Evolutionary conservation across 2,329 filamentous ascomycete genomes (phyloP), one percentile per base, ranked within the genome.

Genomic region (Calonectria pteridis): DNA sequence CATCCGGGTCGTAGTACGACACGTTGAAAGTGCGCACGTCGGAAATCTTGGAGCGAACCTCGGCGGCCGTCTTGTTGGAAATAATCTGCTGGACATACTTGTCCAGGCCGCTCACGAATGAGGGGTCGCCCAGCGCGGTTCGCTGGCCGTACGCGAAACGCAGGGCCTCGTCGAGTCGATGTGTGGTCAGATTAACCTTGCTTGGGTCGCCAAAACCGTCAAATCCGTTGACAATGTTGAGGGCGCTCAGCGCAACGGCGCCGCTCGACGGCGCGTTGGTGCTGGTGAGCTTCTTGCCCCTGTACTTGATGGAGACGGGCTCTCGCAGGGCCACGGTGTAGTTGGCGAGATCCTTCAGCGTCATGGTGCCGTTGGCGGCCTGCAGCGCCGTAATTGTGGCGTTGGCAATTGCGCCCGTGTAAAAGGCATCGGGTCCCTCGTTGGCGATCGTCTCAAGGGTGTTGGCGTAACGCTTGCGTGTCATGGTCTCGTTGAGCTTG

Each of bases 161-260:
- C 73, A 97, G 93, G 1, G 94, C 93, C 86, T 98, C 95, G 76
- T 96, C 92, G n/a, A 98, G 85, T 0, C 93, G 88, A 81, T 98
- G 95, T 0, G 93, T 94, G 49, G 92, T 94, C 0, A 95, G 81
- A 76, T 89, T 89, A 62, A 86, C 85, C 3, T 87, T 84, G 1
- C 86, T 84, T 1, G 88, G 84, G 16, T 91, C 85, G 23, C 91
- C 92, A 62, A 96, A 92, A 28, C 87, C 87, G 0, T 90, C 85
- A 80, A 95, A 97, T 0, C 94, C 94, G 74, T 93, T 89, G 51
- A 96, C 84, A 29, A 93, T 94, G 72, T 97, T 97, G 78, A 98
- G 84, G 0, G 91, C 89, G n/a, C 91, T 91, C 73, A 96, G 85
- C 0, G 92, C 93, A 0, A 97, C 93, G 3, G 89, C 88, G 5